These are phyloP conservation scores for Cyphellophora attinorum DNA, from an alignment of 2,329 filamentous ascomycete species.

Conservation along the genomic window DNA sequence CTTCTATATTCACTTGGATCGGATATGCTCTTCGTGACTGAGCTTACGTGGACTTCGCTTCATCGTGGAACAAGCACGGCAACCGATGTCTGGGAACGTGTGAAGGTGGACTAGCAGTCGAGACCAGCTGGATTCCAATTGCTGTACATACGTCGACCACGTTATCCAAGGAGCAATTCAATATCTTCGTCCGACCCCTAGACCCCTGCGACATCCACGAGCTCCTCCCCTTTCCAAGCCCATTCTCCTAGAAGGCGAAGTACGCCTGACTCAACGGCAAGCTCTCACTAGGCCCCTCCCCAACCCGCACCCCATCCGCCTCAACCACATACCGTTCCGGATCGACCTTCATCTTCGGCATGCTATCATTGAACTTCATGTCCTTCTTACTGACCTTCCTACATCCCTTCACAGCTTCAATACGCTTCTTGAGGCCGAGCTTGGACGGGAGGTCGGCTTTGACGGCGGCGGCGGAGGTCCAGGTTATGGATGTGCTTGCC, in stretches of 20 bases:
- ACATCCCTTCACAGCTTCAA: slow-evolving; percentile 72
- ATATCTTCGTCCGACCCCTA: too few species aligned
- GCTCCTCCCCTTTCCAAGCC: slow-evolving; percentile 1
- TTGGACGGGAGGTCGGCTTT: slow-evolving; percentile 54
- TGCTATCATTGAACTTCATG: slow-evolving; percentile 80
- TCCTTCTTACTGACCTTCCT: slow-evolving; percentile 68
- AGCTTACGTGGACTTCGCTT: too few species aligned
- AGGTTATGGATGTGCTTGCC: slow-evolving; percentile 64
- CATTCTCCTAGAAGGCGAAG: slow-evolving; percentile 56
- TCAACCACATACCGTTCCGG: slow-evolving; percentile 81
- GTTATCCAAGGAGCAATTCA: too few species aligned
- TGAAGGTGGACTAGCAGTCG: too few species aligned
- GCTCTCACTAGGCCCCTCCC: slow-evolving; percentile 59
- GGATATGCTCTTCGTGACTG: too few species aligned
- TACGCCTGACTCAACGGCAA: slow-evolving; percentile 70
- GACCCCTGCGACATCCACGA: too few species aligned
- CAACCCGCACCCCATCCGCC: slow-evolving; percentile 68
- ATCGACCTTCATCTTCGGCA: slow-evolving; percentile 83
- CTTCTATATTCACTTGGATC: too few species aligned
- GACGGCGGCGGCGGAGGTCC: slow-evolving; percentile 68
- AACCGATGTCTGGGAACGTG: too few species aligned
- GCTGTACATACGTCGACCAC: too few species aligned
- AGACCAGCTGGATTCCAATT: too few species aligned
- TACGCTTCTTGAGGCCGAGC: slow-evolving; percentile 68
- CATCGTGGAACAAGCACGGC: too few species aligned